These are phyloP conservation scores for Platanthera zijinensis DNA, from an alignment of 106 monocot genomes.

Conservation along the genomic window DNA sequence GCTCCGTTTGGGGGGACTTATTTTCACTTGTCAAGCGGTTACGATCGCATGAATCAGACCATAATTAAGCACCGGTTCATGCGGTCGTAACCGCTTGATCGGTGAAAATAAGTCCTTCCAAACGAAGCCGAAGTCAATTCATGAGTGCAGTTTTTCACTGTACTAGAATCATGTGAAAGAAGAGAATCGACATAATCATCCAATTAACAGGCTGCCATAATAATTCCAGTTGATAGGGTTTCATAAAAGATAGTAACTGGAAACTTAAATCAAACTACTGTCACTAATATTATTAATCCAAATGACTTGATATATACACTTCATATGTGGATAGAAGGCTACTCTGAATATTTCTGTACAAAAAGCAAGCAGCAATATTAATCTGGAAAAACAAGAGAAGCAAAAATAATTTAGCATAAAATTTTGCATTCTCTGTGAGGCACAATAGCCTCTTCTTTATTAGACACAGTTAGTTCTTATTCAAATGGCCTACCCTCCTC, in stretches of 20 bases:
- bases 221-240: not conserved
- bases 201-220: not conserved
- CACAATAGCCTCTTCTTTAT: not conserved
- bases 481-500: constrained; percentile 5
- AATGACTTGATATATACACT: not conserved
- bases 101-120: too few relatives aligned
- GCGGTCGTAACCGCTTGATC: too few relatives aligned
- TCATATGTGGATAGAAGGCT: not conserved
- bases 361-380: not conserved
- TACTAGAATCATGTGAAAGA: not conserved
- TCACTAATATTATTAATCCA: not conserved
- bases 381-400: not conserved
- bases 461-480: not conserved
- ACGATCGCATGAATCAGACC: too few relatives aligned
- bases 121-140: not conserved
- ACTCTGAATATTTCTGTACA: not conserved
- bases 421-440: not conserved
- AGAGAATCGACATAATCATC: not conserved
- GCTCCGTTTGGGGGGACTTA: too few relatives aligned
- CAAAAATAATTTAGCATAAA: not conserved
- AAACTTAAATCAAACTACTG: not conserved
- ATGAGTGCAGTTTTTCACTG: not conserved
- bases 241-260: not conserved
- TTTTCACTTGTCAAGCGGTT: too few relatives aligned
- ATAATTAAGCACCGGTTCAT: too few relatives aligned